These are phyloP conservation scores for Penicillium thymicola DNA, from an alignment of 2,329 filamentous ascomycete genomes.

Conservation along the genomic window DNA sequence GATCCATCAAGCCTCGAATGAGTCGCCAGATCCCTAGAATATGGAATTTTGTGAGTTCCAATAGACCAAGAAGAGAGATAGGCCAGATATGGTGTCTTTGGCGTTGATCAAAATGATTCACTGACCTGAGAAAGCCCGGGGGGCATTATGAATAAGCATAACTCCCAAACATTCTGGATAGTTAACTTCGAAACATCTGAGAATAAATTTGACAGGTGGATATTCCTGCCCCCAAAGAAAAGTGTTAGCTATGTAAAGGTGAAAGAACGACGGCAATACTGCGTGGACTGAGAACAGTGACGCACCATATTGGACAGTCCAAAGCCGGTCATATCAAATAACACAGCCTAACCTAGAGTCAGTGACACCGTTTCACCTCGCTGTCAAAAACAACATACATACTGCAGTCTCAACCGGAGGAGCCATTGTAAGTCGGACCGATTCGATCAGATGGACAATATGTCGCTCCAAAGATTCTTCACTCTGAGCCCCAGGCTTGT, in stretches of 20 bases:
- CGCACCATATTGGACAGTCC: slow-evolving; percentile 87
- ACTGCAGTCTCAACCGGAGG: slow-evolving; percentile 85
- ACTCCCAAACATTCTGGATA: slow-evolving; percentile 87
- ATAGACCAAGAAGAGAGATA: no score
- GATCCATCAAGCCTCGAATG: slow-evolving; percentile 91
- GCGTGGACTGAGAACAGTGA: background rate
- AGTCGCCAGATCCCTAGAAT: slow-evolving; percentile 79
- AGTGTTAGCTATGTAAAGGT: background rate
- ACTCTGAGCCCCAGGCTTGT: slow-evolving; percentile 78
- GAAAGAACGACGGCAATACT: background rate
- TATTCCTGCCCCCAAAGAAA: slow-evolving; percentile 63
- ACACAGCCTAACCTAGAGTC: slow-evolving; percentile 60
- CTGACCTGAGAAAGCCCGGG: slow-evolving; percentile 88
- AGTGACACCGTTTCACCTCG: background rate
- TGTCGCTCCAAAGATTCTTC: slow-evolving; percentile 79
- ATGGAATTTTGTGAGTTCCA: background rate
- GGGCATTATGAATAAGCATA: slow-evolving; percentile 87
- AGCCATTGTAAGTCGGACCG: slow-evolving; percentile 73
- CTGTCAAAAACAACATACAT: slow-evolving; percentile 36
- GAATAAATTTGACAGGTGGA: slow-evolving; percentile 93
- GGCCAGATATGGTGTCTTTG: no score
- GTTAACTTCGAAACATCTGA: slow-evolving; percentile 95
- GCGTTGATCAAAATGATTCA: background rate
- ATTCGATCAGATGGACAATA: slow-evolving; percentile 91
- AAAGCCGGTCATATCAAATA: slow-evolving; percentile 95